Percentiles rank a stretch among this genome's conserved stretches.
phyloP scores from a whole-genome alignment of 208 protist genomes.

The Leishmania lainsoni region DNA sequence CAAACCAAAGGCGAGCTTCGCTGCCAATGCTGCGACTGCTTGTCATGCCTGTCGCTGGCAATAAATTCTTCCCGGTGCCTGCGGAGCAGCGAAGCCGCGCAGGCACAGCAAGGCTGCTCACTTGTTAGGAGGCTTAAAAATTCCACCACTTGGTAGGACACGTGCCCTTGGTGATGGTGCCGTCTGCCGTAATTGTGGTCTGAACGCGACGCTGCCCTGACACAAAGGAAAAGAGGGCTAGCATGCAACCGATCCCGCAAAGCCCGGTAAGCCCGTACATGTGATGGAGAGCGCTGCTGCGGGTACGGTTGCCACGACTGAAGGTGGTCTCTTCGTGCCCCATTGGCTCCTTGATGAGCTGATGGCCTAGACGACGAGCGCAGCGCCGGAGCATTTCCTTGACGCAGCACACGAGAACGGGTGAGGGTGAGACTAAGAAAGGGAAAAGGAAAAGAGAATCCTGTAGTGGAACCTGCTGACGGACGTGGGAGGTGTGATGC shows the following conservation, averaged over 20 bases:
- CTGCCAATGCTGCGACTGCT: not conserved
- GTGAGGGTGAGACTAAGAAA: not conserved
- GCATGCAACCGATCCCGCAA: conserved; percentile 57
- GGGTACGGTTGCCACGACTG: conserved; percentile 64
- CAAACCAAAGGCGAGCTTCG: not conserved
- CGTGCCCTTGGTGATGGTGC: conserved; percentile 61
- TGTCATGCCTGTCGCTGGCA: not conserved
- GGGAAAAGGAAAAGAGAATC: not conserved
- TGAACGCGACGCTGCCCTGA: conserved; percentile 59
- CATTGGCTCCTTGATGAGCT: conserved; percentile 91
- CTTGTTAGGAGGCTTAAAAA: conserved; percentile 40
- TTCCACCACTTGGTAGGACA: conserved; percentile 82
- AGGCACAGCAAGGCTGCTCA: not conserved
- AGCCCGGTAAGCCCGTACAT: conserved; percentile 50
- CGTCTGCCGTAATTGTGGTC: conserved; percentile 55
- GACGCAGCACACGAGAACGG: not conserved
- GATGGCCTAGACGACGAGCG: conserved; percentile 63
- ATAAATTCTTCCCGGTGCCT: not conserved
- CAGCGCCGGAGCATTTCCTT: conserved; percentile 63
- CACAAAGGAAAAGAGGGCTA: conserved; percentile 64
- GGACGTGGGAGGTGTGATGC: not conserved
- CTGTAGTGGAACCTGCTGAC: not conserved
- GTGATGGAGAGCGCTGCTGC: conserved; percentile 62
- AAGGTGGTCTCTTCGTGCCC: conserved; percentile 88
- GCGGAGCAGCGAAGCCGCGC: too few relatives aligned